Evolutionary conservation across 192 early-diverging fungal species (phyloP), one percentile per base, ranked within the genome.

Genomic region (Funneliformis mosseae): DNA sequence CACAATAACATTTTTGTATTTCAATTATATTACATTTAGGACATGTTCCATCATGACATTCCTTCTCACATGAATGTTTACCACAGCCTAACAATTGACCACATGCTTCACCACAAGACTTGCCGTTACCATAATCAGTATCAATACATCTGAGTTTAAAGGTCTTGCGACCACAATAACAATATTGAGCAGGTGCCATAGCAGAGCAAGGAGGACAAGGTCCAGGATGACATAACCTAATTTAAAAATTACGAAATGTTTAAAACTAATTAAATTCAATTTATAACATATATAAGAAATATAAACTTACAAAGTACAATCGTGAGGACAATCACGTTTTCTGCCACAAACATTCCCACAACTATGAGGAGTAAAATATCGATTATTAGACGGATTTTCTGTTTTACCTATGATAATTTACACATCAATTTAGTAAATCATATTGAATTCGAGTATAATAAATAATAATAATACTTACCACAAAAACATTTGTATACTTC

Each of bases 171-270:
- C 95, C 96, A 87, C 97, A 99, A 83, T 89, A 93, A 88, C 97
- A 99, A 23, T 84, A 84, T 74, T 91, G 90, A 27, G 90, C 83
- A 5, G 95, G 93, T 3, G 93, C 93, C 83, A 94, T 89, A 8
- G 91, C 87, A 28, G 94, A 90, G 84, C 97, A 99, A 4, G 96
- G 95, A 64, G 94, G 93, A 74, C 96, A 98, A 11, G 97, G 97
- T 4, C 97, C 96, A 16, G 97, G 96, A 87, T 97, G 97, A 81
- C 97, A 97, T 28, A 90, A 92, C 6, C 90, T 90, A 78, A 25
- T 45, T 2, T 25, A 61, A 76, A n/a, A 12, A n/a, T 43, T 41
- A 70, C 5, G 28, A 21, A 41, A 41, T 8, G 1, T n/a, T n/a
- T 42, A 48, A 27, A 42, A 62, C 67, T 42, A 73, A 28, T 62